Evolutionary conservation across 2,329 filamentous ascomycete genomes (phyloP).

Genomic region (Ophiosphaerella narmari): DNA sequence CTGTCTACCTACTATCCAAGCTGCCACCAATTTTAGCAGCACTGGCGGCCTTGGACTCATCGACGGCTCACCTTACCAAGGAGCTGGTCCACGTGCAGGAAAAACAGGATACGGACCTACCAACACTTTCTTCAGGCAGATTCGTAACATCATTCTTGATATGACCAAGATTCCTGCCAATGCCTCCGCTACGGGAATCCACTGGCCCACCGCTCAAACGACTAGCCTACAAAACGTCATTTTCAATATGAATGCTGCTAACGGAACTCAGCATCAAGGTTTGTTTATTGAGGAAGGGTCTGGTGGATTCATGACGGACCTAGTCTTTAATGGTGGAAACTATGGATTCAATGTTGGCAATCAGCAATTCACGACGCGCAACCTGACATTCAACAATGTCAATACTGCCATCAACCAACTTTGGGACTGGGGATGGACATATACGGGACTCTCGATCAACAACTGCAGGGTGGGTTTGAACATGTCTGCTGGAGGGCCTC

Average conservation of each 20-base stretch:
- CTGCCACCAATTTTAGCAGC: constrained; percentile 54
- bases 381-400: constrained; percentile 58
- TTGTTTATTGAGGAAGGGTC: constrained; percentile 52
- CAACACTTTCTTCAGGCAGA: constrained; percentile 67
- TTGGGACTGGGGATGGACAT: constrained; percentile 66
- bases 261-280: constrained; percentile 54
- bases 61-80: constrained; percentile 59
- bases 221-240: constrained; percentile 53
- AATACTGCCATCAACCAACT: constrained; percentile 61
- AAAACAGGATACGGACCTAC: constrained; percentile 54
- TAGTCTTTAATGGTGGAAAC: constrained; percentile 51
- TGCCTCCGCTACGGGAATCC: constrained; percentile 52
- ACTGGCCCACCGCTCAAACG: constrained; percentile 54
- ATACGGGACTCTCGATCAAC: constrained; percentile 55
- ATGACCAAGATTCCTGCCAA: constrained; percentile 55
- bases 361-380: constrained; percentile 62
- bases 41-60: constrained; percentile 59
- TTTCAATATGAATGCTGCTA: constrained; percentile 49
- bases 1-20: constrained; percentile 60
- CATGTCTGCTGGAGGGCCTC: constrained; percentile 46
- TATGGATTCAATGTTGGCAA: constrained; percentile 51
- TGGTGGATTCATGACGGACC: constrained; percentile 53
- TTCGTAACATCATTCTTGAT: constrained; percentile 70
- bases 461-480: constrained; percentile 60
- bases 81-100: constrained; percentile 34